Base-by-base conservation (phyloP, 1,139 yeast genomes). In the Nakaseomyces kungkrabaensis region DNA sequence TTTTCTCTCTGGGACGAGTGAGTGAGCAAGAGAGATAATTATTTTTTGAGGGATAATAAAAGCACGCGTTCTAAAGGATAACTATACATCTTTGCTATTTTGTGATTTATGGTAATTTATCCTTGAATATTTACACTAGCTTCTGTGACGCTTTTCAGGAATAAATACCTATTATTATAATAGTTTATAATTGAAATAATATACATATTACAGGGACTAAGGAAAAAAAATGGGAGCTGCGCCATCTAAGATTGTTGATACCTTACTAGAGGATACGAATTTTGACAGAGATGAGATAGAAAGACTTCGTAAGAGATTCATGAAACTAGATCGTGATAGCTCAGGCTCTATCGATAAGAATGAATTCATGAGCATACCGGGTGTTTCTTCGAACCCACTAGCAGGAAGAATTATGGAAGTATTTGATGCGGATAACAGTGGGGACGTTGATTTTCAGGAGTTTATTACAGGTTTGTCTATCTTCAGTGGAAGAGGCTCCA, bases 391-490 rank as follows among this genome's bases (percentile, higher is more conserved):
- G 38, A 94, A 94, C 62, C 98, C 98, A 2, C 72, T 94, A 50
- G 97, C 97, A 0, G 72, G 81, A 11, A 74, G 99, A 53, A 78
- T 94, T 54, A 86, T 94, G 78, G 97, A 92, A 58, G 92, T 94
- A 13, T 90, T 94, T 66, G 99, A 94, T 65, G 84, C 81, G 53
- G 97, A 94, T 63, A 89, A 89, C 7, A 85, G 89, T 58, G 98
- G 98, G 1, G 85, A 85, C 54, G 88, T 94, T 45, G 98, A 94
- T 66, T 92, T 94, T 69, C 92, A 88, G 65, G 99, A 94, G 69
- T 94, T 94, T 66, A 86, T 94, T 48, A 75, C 85, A 1, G 97
- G 96, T 1, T 72, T 94, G 44, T 85, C 95, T 5, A 92, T 94
- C 2, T 94, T 94, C 63, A 85, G 95, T 53, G 87, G 94, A n/a